Evolutionary conservation across 192 early-diverging fungal species (phyloP).

Genomic region (Coemansia pectinata): DNA sequence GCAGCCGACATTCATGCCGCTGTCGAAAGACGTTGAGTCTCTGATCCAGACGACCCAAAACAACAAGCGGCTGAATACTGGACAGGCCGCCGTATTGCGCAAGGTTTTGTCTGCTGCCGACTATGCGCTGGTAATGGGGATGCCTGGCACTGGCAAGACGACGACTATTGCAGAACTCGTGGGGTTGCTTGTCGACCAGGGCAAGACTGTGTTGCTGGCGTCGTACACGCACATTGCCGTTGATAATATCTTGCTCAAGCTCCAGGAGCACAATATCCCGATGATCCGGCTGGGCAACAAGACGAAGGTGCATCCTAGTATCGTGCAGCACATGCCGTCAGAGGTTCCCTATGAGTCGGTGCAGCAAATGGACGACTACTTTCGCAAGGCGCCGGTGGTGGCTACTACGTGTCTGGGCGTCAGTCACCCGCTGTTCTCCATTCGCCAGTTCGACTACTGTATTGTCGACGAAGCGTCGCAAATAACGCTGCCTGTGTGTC

Average conservation of each 20-base stretch:
- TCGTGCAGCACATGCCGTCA: constrained; percentile 42
- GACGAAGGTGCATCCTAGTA: constrained; percentile 60
- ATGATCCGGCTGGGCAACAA: constrained; percentile 76
- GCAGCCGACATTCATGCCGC: constrained; percentile 61
- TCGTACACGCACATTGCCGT: constrained; percentile 93
- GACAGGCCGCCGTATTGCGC: constrained; percentile 70
- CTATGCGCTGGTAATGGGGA: constrained; percentile 89
- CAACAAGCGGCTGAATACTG: constrained; percentile 61
- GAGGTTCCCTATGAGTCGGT: constrained; percentile 57
- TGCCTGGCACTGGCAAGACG: constrained; percentile 98
- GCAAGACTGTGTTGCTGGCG: constrained; percentile 80
- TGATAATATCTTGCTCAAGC: constrained; percentile 89
- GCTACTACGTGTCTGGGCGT: constrained; percentile 90
- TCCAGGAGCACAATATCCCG: constrained; percentile 61
- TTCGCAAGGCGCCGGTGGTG: constrained; percentile 67
- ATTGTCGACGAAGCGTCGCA: constrained; percentile 98
- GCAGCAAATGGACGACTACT: constrained; percentile 60
- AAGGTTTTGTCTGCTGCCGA: constrained; percentile 77
- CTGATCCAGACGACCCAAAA: constrained; percentile 15
- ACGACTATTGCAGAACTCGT: constrained; percentile 85
- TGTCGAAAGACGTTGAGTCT: constrained; percentile 21
- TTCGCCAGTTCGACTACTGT: constrained; percentile 88
- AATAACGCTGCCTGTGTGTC: constrained; percentile 83
- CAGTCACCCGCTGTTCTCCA: constrained; percentile 72
- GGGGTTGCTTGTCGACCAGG: constrained; percentile 60